phyloP scores from a whole-genome alignment of 192 early-diverging fungal genomes.

The Linnemannia zychae region DNA sequence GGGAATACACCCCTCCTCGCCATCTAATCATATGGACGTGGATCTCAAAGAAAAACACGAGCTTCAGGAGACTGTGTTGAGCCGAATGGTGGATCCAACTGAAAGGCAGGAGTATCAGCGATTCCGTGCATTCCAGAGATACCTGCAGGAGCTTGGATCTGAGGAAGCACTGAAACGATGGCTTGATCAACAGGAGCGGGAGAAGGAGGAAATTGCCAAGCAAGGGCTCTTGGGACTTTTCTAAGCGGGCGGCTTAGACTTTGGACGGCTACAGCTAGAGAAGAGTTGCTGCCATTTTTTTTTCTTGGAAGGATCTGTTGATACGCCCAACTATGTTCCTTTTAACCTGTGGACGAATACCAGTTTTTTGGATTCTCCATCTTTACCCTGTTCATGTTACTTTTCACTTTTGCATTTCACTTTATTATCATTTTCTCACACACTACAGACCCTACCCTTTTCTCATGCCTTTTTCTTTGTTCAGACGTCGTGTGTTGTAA shows the following conservation, averaged over 20 bases:
- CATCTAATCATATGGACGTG: not conserved
- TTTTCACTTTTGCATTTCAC: not conserved
- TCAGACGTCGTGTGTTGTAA: not conserved
- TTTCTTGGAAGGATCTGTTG: too few relatives aligned
- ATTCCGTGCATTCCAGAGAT: conserved; percentile 38
- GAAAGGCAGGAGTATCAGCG: conserved; percentile 45
- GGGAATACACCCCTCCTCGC: not conserved
- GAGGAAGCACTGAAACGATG: conserved; percentile 37
- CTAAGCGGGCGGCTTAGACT: not conserved
- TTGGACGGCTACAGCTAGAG: too few relatives aligned
- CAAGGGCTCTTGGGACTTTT: conserved; percentile 20
- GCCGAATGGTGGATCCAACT: conserved; percentile 18
- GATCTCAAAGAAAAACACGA: not conserved
- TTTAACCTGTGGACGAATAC: not conserved
- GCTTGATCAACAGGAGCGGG: conserved; percentile 30
- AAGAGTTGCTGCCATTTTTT: too few relatives aligned
- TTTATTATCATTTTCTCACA: not conserved
- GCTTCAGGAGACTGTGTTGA: conserved; percentile 23
- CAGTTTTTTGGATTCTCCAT: not conserved
- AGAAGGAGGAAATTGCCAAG: conserved; percentile 33
- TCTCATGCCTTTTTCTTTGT: not conserved
- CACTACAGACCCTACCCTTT: not conserved
- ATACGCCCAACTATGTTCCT: not conserved
- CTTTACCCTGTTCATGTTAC: not conserved
- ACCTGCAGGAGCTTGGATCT: conserved; percentile 16